Evolutionary conservation across 2,329 filamentous ascomycete species (phyloP), one percentile per base, ranked within the genome.

Genomic region (Botrytis sinoallii): DNA sequence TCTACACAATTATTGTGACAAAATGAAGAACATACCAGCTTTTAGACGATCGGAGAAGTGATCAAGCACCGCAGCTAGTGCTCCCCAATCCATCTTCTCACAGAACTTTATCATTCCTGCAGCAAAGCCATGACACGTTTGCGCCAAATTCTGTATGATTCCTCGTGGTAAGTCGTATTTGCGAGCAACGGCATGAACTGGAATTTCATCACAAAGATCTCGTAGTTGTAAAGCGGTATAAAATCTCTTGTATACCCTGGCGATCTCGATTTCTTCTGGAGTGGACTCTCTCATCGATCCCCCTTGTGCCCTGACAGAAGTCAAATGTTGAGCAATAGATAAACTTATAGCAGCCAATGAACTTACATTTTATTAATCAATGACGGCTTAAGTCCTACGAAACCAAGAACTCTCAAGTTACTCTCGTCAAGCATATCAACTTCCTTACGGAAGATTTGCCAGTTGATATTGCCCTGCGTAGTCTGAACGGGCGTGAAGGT

Each of bases 61-160:
- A 76, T 94, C 91, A 46, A 94, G 84, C 10, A 91, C 90, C 7
- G 90, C 91, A 10, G 89, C 89, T 80, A 94, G 88, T 78, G 92
- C 89, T 1, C 88, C 88, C 91, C 92, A 94, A 3, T 87, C 89
- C 92, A 95, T 93, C 29, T 89, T 86, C 77, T 93, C 87, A 79
- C 92, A 94, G 79, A 94, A 94, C 77, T 92, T 93, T 74, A 94
- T 89, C 85, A 94, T 93, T 5, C 92, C 92, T 2, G 91, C 91
- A 5, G 92, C 92, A 79, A 94, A 95, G 0, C 92, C 92, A 76
- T 93, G 90, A 77, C 92, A 94, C 1, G 90, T 92, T 78, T 93
- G 91, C 3, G 91, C 88, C 2, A 94, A 84, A 32, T 86, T 92
- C 81, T 95, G 92, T 18, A 94, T 88, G 8, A 88, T 86, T 2